Conservation (phyloP, 805 yeast genomes). For the Metschnikowia drakensbergensis region DNA sequence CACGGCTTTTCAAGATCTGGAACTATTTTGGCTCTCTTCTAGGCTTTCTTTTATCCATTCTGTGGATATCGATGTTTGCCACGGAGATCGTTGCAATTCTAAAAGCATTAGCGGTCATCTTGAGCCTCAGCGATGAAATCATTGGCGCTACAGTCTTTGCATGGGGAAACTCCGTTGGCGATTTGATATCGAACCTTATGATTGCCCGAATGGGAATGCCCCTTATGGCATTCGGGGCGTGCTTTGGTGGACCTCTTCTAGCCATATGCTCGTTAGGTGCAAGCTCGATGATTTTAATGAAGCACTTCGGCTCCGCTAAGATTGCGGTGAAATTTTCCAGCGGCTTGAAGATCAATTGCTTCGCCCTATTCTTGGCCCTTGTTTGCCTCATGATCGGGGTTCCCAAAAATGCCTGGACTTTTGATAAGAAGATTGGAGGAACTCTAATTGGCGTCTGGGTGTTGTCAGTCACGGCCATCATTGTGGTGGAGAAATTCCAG, state of each 20-base stretch:
- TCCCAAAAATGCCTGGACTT: slow-evolving; percentile 25
- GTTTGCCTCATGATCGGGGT: slow-evolving; percentile 10
- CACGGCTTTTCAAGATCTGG: slow-evolving; percentile 6
- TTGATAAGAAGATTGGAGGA: slow-evolving; percentile 33
- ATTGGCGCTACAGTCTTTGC: slow-evolving; percentile 88
- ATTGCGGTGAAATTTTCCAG: slow-evolving; percentile 14
- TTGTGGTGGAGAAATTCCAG: neutral
- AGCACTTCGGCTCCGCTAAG: neutral
- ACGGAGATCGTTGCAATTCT: slow-evolving; percentile 64
- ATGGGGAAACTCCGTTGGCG: slow-evolving; percentile 90
- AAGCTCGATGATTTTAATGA: slow-evolving; percentile 31
- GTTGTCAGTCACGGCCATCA: neutral
- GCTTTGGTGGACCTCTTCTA: slow-evolving; percentile 88
- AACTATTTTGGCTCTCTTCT: slow-evolving; percentile 33
- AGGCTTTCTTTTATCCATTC: slow-evolving; percentile 66
- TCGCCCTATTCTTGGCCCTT: slow-evolving; percentile 12
- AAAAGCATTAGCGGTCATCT: slow-evolving; percentile 55
- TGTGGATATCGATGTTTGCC: slow-evolving; percentile 69
- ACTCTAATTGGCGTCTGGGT: slow-evolving; percentile 32
- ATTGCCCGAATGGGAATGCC: slow-evolving; percentile 80
- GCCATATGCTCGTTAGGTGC: slow-evolving; percentile 79
- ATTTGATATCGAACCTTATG: slow-evolving; percentile 76
- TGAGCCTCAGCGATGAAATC: slow-evolving; percentile 67
- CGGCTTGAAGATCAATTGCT: slow-evolving; percentile 13
- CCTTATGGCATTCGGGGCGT: slow-evolving; percentile 89